Conservation (phyloP, 2,329 filamentous ascomycete species). For the Alternaria sp. region DNA sequence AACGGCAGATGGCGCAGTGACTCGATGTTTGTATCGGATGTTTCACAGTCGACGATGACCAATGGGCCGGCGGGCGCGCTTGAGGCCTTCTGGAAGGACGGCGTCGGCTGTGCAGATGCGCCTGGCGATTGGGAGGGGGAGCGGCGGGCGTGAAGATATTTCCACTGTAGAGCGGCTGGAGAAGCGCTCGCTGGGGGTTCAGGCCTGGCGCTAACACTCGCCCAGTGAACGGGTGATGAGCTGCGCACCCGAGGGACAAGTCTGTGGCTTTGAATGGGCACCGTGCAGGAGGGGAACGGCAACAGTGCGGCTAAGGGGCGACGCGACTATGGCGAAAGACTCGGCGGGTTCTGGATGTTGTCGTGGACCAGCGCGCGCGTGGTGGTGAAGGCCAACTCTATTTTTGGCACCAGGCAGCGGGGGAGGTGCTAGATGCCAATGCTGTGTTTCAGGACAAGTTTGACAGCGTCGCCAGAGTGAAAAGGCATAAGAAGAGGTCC, state of each 20-base stretch:
- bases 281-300: slow-evolving; percentile 15
- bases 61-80: slow-evolving; percentile 40
- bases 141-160: slow-evolving; percentile 34
- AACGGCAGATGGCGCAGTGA: slow-evolving; percentile 26
- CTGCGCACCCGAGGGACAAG: slow-evolving; percentile 22
- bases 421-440: slow-evolving; percentile 37
- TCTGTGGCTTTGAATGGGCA: slow-evolving; percentile 18
- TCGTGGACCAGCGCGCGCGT: slow-evolving; percentile 24
- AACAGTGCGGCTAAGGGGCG: slow-evolving; percentile 13
- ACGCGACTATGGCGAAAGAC: slow-evolving; percentile 18
- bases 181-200: slow-evolving; percentile 44
- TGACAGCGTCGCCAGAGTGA: slow-evolving; percentile 23
- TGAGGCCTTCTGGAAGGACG: slow-evolving; percentile 34
- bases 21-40: slow-evolving; percentile 32
- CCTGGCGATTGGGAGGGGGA: slow-evolving; percentile 34
- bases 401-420: slow-evolving; percentile 38
- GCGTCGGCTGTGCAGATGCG: slow-evolving; percentile 15
- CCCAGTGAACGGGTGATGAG: slow-evolving; percentile 43
- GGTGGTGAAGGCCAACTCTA: slow-evolving; percentile 32
- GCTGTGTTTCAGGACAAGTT: slow-evolving; percentile 37
- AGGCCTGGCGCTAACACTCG: slow-evolving; percentile 49
- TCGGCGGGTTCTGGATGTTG: slow-evolving; percentile 7
- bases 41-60: slow-evolving; percentile 28
- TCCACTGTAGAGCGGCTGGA: slow-evolving; percentile 41
- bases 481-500: slow-evolving; percentile 2